A percentile compares a stretch with the other conserved stretches of the same genome.
Conservation (phyloP, 441 rosid species). For the Dalechampia spathulata region DNA sequence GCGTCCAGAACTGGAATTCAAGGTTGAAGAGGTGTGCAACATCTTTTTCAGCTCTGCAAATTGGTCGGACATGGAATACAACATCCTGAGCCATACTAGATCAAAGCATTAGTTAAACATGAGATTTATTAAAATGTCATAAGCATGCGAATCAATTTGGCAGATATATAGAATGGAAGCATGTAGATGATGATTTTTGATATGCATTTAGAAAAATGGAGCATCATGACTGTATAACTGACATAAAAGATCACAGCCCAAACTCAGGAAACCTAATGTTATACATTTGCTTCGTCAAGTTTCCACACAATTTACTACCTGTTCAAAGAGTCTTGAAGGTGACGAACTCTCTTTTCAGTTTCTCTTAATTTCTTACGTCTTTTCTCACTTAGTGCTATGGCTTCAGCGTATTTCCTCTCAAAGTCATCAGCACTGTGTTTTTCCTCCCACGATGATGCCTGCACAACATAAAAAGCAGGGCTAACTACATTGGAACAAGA, state of each 20-base stretch:
- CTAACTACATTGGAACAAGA: background rate
- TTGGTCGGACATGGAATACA: conserved; percentile 78
- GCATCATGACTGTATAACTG: background rate
- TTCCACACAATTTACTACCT: conserved; percentile 47
- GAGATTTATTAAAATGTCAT: too few species aligned
- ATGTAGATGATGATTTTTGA: background rate
- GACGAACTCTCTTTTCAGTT: conserved; percentile 67
- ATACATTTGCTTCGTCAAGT: background rate
- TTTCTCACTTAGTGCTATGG: conserved; percentile 56
- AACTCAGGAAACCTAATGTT: conserved; percentile 4
- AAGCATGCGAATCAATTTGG: too few species aligned
- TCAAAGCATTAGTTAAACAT: conserved; percentile 48
- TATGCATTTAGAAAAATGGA: background rate
- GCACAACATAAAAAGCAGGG: conserved; percentile 10
- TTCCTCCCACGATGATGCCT: conserved; percentile 60
- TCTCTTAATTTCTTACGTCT: conserved; percentile 67
- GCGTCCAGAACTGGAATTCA: conserved; percentile 37
- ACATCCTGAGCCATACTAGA: conserved; percentile 89
- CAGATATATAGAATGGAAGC: too few species aligned
- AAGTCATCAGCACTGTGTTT: conserved; percentile 69
- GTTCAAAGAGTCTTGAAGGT: conserved; percentile 73
- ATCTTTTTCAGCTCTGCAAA: conserved; percentile 71
- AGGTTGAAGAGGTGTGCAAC: conserved; percentile 48
- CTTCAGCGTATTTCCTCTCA: conserved; percentile 59
- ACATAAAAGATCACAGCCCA: background rate